Evolutionary conservation across 75 land plant genomes (phyloP).

Genomic region (Cryptomeria japonica): DNA sequence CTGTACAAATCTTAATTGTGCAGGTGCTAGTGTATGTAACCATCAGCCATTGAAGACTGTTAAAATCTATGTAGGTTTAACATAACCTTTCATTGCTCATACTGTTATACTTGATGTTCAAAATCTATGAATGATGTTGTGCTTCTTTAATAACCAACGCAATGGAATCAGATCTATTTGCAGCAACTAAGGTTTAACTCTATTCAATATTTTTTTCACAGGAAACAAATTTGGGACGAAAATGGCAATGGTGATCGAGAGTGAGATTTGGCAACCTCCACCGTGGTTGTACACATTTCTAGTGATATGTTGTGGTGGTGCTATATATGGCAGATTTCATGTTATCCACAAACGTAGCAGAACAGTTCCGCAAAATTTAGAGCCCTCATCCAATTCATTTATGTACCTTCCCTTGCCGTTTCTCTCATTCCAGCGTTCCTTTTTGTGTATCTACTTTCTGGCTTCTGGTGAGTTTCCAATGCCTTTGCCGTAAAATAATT

Average conservation of each 20-base stretch:
- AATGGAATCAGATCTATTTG: neutral
- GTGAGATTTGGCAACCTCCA: constrained; percentile 30
- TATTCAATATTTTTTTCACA: too few species aligned
- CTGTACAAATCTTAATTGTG: too few species aligned
- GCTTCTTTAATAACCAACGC: neutral
- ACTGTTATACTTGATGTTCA: too few species aligned
- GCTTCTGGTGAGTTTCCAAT: constrained; percentile 43
- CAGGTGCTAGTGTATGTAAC: too few species aligned
- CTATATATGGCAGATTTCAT: constrained; percentile 33
- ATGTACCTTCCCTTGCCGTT: constrained; percentile 31
- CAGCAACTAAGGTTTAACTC: neutral
- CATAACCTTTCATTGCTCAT: too few species aligned
- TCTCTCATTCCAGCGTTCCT: constrained; percentile 53
- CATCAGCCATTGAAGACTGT: too few species aligned
- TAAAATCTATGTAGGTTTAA: too few species aligned
- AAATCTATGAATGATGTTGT: too few species aligned
- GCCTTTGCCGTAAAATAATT: neutral
- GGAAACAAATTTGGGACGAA: neutral
- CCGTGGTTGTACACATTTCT: constrained; percentile 36
- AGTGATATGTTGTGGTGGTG: constrained; percentile 31
- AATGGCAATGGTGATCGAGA: constrained; percentile 43
- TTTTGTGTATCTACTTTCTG: constrained; percentile 60
- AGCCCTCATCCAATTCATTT: constrained; percentile 26
- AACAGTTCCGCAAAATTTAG: constrained; percentile 7
- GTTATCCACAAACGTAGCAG: constrained; percentile 13